Conservation (phyloP, 768 basidiomycete genomes). For the Heimioporus sp. region DNA sequence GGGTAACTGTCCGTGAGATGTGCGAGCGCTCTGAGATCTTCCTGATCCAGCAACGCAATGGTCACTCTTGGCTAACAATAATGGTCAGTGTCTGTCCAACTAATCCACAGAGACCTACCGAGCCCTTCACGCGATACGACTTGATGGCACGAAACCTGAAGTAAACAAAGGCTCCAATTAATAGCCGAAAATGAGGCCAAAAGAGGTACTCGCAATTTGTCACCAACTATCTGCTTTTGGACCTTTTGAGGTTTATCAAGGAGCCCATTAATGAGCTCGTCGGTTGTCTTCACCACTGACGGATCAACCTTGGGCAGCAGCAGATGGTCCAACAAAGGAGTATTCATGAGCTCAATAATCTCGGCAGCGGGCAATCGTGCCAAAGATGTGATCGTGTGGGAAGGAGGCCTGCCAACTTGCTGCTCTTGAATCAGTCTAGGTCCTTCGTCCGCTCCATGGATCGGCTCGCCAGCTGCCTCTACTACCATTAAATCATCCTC, state of each 20-base stretch:
- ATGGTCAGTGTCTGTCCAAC: slow-evolving; percentile 1
- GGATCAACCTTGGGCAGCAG: slow-evolving; percentile 72
- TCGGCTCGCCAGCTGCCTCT: too few relatives aligned
- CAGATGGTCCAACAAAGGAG: slow-evolving; percentile 43
- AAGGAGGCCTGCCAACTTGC: too few relatives aligned
- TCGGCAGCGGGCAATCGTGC: slow-evolving; percentile 71
- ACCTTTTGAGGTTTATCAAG: slow-evolving; percentile 50
- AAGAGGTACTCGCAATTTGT: slow-evolving; percentile 57
- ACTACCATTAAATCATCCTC: too few relatives aligned
- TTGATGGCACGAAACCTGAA: slow-evolving; percentile 60
- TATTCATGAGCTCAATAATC: slow-evolving; percentile 62
- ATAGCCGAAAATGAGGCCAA: too few relatives aligned
- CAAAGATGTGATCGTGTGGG: slow-evolving; percentile 66
- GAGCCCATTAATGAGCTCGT: slow-evolving; percentile 67
- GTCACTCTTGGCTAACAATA: slow-evolving; percentile 71
- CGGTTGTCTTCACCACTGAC: slow-evolving; percentile 62
- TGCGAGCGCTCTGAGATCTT: slow-evolving; percentile 79
- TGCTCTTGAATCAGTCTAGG: too few relatives aligned
- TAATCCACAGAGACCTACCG: slow-evolving; percentile 44
- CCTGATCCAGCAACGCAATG: slow-evolving; percentile 77
- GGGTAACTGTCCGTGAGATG: slow-evolving; percentile 90
- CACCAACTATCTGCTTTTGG: slow-evolving; percentile 80
- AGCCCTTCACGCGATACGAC: slow-evolving; percentile 77
- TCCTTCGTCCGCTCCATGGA: too few relatives aligned
- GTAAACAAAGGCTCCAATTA: slow-evolving; percentile 18